These are phyloP conservation scores for Linaria vulgaris DNA, from an alignment of 257 asterid species.

Conservation along the genomic window DNA sequence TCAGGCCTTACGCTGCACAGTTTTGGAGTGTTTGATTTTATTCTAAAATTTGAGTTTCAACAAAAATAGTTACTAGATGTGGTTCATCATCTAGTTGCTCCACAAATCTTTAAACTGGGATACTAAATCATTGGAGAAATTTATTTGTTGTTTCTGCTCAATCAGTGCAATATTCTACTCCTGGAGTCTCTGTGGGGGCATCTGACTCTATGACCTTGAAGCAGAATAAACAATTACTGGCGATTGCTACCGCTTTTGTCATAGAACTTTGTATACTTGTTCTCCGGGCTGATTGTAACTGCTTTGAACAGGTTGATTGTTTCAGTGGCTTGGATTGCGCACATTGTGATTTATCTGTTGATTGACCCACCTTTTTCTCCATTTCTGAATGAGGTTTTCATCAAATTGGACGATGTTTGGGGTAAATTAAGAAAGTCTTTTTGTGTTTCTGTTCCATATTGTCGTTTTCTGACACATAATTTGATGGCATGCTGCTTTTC, in stretches of 20 bases:
- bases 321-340: conserved; percentile 94
- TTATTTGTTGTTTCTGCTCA: background rate
- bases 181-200: too few relatives aligned
- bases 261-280: background rate
- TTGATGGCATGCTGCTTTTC: conserved; percentile 23
- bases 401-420: conserved; percentile 90
- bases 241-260: background rate
- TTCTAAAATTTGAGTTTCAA: background rate
- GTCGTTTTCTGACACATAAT: conserved; percentile 13
- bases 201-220: too few relatives aligned
- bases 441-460: conserved; percentile 13
- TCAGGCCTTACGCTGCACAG: too few relatives aligned
- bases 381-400: conserved; percentile 85
- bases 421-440: conserved; percentile 45
- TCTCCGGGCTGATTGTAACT: conserved; percentile 16
- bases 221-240: too few relatives aligned
- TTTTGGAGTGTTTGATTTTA: too few relatives aligned
- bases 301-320: conserved; percentile 73
- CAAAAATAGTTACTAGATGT: too few relatives aligned
- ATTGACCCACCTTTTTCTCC: conserved; percentile 90
- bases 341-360: conserved; percentile 86
- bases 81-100: background rate
- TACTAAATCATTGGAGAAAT: background rate
- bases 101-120: background rate
- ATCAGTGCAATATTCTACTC: background rate